Base-by-base conservation (phyloP, 129 eudicot species). In the Chrysanthemum lavandulifolium region DNA sequence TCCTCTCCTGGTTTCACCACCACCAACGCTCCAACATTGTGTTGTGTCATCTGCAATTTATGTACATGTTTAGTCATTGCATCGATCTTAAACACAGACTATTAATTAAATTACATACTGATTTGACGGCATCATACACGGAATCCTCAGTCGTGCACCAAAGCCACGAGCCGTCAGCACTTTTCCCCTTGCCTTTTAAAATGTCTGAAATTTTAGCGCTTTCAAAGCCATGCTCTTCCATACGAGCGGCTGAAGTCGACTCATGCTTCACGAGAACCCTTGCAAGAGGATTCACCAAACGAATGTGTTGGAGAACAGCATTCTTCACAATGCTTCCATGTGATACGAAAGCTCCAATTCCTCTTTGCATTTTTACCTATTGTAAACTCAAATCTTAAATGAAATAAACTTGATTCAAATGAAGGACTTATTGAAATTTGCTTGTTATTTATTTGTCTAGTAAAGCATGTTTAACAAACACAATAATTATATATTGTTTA, bases 151-250 rank as follows among this genome's bases (percentile, higher is more conserved):
- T 95, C 36, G 96, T 91, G 82, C 99, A 95, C 99, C 99, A 95
- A 54, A 95, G 99, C 99, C 99, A 95, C 43, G 99, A 95, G 10
- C 99, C 99, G 79, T 95, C 99, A 7, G 97, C 97, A 56, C 86
- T 72, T 79, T 95, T 88, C 21, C 99, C 99, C 70, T 95, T 95
- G 59, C 71, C 86, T 52, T 83, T 83, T 78, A 91, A 76, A 31
- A 95, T 71, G 76, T 95, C 99, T 2, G 97, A 79, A 72, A 95
- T 95, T 0, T 84, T 95, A 79, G 99, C 88, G 85, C 97, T 95
- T 62, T 95, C 99, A 53, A 95, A 95, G 33, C 99, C 99, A 40
- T 88, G 96, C 72, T 95, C 99, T 78, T 95, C 99, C 1, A 95
- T 91, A 19, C 86, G 88, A 60, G 97, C 97, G 63, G 96, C 73